These are phyloP conservation scores for Melaleuca alternifolia DNA, from an alignment of 345 rosid species.

Conservation along the genomic window DNA sequence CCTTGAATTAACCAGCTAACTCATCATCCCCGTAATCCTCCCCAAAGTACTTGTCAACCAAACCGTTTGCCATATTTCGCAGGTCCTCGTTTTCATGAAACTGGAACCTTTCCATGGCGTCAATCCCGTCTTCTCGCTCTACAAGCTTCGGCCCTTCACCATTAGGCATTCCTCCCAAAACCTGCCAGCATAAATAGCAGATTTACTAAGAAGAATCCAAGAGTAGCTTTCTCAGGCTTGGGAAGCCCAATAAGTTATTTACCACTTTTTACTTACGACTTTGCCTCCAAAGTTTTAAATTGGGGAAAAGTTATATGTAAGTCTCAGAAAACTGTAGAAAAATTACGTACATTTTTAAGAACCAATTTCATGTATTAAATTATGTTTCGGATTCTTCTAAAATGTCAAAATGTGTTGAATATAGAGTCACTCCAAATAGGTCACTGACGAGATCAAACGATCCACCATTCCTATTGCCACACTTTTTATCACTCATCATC, in stretches of 20 bases:
- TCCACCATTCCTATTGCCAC: background rate
- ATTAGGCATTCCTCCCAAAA: constrained; percentile 86
- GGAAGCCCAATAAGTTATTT: background rate
- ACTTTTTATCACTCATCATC: background rate
- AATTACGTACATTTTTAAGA: background rate
- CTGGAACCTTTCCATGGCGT: constrained; percentile 92
- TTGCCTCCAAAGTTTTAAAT: background rate
- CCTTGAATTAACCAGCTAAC: background rate
- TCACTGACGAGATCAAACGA: background rate
- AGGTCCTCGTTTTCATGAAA: constrained; percentile 93
- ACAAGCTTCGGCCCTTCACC: constrained; percentile 82
- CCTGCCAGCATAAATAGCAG: constrained; percentile 25
- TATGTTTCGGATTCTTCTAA: background rate
- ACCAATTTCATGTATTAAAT: background rate
- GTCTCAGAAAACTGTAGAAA: background rate
- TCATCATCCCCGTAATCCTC: constrained; percentile 76
- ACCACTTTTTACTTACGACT: background rate
- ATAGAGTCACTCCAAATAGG: background rate
- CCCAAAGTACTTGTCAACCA: constrained; percentile 82
- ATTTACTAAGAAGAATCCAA: background rate
- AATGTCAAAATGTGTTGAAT: background rate
- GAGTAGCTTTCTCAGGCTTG: background rate
- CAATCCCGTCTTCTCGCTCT: constrained; percentile 91
- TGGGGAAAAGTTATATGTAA: background rate
- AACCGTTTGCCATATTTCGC: constrained; percentile 86